Evolutionary conservation across 768 basidiomycete species (phyloP).

Genomic region (Sporobolomyces pararoseus): DNA sequence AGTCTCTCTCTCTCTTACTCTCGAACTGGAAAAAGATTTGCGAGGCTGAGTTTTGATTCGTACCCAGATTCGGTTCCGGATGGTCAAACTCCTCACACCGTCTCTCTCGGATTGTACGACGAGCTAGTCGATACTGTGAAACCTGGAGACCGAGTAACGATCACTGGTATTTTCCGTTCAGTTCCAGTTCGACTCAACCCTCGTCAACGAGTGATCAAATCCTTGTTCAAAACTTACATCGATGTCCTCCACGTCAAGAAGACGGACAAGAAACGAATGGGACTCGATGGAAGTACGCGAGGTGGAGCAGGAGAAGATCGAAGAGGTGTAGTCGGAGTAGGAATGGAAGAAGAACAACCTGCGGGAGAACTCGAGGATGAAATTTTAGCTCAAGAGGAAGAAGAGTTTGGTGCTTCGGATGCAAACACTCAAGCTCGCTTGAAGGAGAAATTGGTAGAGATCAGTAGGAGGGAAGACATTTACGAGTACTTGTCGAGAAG

Average conservation of each 20-base stretch:
- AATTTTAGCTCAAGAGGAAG: slow-evolving; percentile 48
- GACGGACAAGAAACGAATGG: slow-evolving; percentile 62
- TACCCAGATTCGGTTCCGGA: slow-evolving; percentile 92
- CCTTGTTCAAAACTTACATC: slow-evolving; percentile 93
- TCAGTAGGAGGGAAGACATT: slow-evolving; percentile 71
- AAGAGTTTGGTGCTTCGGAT: slow-evolving; percentile 47
- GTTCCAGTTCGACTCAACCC: slow-evolving; percentile 94
- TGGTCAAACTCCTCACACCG: slow-evolving; percentile 96
- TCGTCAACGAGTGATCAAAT: slow-evolving; percentile 82
- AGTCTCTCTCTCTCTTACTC: slow-evolving; percentile 10
- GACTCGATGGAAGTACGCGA: slow-evolving; percentile 74
- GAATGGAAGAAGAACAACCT: slow-evolving; percentile 61
- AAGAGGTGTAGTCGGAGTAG: slow-evolving; percentile 67
- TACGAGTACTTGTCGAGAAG: slow-evolving; percentile 80
- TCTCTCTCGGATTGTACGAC: slow-evolving; percentile 94
- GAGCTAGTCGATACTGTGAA: slow-evolving; percentile 95
- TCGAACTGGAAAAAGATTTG: background rate
- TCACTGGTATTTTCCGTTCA: slow-evolving; percentile 91
- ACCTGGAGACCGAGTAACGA: slow-evolving; percentile 85
- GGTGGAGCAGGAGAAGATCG: slow-evolving; percentile 49
- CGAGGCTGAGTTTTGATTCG: background rate
- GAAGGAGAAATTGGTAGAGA: slow-evolving; percentile 66
- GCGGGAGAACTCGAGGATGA: slow-evolving; percentile 43
- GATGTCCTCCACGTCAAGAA: slow-evolving; percentile 89
- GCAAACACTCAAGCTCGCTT: slow-evolving; percentile 53